Base-by-base conservation (phyloP, 73 alveolate species). In the Paraurostyla sp. region DNA sequence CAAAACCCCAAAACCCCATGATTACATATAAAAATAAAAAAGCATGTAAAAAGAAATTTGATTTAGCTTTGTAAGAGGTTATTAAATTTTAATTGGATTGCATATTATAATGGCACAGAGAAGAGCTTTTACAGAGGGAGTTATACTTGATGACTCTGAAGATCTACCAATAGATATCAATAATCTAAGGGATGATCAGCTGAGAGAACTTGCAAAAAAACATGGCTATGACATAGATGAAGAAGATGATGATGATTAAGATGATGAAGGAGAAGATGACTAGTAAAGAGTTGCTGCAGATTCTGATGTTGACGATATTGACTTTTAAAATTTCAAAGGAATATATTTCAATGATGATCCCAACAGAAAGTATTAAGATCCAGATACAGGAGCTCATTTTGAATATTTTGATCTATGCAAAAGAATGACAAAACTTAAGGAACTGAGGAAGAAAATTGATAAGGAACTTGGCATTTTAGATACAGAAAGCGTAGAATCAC, bases 311-410 rank as follows among this genome's bases (percentile, higher is more conserved):
- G 91, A 88, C 18, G 82, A 80, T 23, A 45, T 80, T 0, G 94
- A 88, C 36, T 76, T 36, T 51, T 23, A 88, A 15, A 89, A 89
- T 50, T 89, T 57, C 76, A 89, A 89, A 50, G 94, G 94, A 20
- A 80, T 89, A 0, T 80, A 89, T 49, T 89, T 80, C 76, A 87
- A 52, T 6, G 91, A 89, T 33, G 91, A 80, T 38, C 83, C 89
- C 4, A 45, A 60, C 49, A 42, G 80, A 20, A 89, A 89, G 73
- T 89, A 41, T 30, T 57, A 78, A 60, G 62, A 59, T 41, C 94
- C 94, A 7, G 80, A 36, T 11, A 89, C 92, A 15, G 94, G 94
- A 13, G 87, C 89, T 32, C 94, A 89, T 73, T 89, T 89, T 49
- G 87, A 89, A 20, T 89, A 27, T 36, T 25, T 32, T n/a, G 91